phyloP scores from a whole-genome alignment of 139 green algal genomes.

The Coelastrella sp. region DNA sequence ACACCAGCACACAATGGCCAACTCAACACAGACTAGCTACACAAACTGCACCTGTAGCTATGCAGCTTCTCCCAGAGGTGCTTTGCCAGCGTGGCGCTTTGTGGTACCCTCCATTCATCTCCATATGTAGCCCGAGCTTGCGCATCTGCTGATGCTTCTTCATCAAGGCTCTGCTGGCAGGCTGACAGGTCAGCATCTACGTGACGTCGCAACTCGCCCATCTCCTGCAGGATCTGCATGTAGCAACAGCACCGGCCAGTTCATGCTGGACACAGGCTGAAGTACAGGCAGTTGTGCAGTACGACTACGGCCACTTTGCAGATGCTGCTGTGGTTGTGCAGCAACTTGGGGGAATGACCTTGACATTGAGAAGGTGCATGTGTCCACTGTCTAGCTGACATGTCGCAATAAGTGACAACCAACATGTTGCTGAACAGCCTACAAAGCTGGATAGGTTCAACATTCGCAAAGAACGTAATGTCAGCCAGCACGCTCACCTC shows the following conservation, averaged over 20 bases:
- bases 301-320: too few relatives aligned
- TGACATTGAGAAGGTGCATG: too few relatives aligned
- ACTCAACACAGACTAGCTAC: background rate
- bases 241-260: background rate
- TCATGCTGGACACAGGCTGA: too few relatives aligned
- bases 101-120: constrained; percentile 67
- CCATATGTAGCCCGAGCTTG: constrained; percentile 70
- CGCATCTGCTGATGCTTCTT: constrained; percentile 55
- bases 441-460: too few relatives aligned
- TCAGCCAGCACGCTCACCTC: constrained; percentile 54
- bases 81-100: constrained; percentile 73
- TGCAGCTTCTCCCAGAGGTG: constrained; percentile 79
- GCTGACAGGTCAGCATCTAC: constrained; percentile 78
- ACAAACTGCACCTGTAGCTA: constrained; percentile 61
- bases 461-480: too few relatives aligned
- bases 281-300: too few relatives aligned
- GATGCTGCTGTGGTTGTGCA: background rate
- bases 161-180: constrained; percentile 53
- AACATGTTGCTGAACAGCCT: too few relatives aligned
- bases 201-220: constrained; percentile 75
- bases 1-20: background rate
- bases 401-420: too few relatives aligned
- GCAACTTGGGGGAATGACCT: background rate
- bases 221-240: constrained; percentile 68
- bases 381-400: too few relatives aligned